Base-by-base conservation (phyloP, 768 basidiomycete genomes). In the Mrakia gelida region DNA sequence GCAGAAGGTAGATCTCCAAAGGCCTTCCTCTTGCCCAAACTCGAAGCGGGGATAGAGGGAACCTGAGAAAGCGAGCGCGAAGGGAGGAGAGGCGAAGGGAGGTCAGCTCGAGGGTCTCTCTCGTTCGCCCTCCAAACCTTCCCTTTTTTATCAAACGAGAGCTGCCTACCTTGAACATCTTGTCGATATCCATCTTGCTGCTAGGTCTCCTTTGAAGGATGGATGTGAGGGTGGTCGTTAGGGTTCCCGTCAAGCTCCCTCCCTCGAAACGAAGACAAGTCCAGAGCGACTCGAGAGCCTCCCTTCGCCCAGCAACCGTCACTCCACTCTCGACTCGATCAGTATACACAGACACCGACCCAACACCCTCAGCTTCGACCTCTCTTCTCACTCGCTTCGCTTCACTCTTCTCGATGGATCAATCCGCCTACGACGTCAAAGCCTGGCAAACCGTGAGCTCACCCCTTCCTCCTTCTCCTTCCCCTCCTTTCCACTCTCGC, bases 41-140 rank as follows among this genome's bases (percentile, higher is more conserved):
- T 43, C 38, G 77, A 78, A 4, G 80, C 75, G 0, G 80, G 80
- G 16, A 80, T 62, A 0, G 84, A 81, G 5, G 91, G 90, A 72
- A 92, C 86, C 84, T 90, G 91, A 26, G 16, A 90, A 88, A 92
- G 91, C 70, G 38, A 54, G 54, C 32, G 21, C n/a, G 52, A 28
- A 6, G 32, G 56, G 7, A 52, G 26, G 11, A 38, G 52, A 45
- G 52, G 10, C 9, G 30, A 49, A 52, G 3, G 26, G 76, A 32
- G 30, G 16, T 28, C n/a, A 56, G 45, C 71, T 30, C n/a, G 15
- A 67, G 13, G 34, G 0, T 16, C 28, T 67, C 73, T 72, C 28
- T 75, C 15, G 28, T 26, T 7, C n/a, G 16, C n/a, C n/a, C 16
- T 41, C 0, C 38, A 32, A 18, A 38, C 38, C 38, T 38, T 38